Base-by-base conservation (phyloP, 495 filamentous ascomycete genomes). In the Astrothelium subdiscretum region DNA sequence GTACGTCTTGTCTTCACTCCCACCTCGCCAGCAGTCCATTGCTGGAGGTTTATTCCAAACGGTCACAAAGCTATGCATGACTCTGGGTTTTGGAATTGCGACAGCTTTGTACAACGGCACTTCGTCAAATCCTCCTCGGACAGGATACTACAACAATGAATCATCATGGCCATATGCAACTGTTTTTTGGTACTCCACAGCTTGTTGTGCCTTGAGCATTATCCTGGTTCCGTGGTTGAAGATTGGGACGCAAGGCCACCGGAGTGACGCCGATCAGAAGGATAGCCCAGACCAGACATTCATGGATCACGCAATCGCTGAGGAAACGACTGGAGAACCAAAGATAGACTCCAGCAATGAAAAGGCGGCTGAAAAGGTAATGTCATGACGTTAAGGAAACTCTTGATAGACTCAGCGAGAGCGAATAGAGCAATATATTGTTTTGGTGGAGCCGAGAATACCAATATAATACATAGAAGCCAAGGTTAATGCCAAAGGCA, bases 1-100 rank as follows among this genome's bases (percentile, higher is more conserved):
- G 74, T 76, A 75, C 63, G 73, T 76, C 38, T 66, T 76, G 59
- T 73, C 70, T 2, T 71, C 71, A 2, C 68, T 76, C 62, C 73
- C 73, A 52, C 52, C 62, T 24, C 60, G 48, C 4, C 70, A 71
- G 18, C 74, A 76, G 62, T 69, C 68, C 48, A 66, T 76, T 60
- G 74, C 74, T 4, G 73, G 74, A 27, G 72, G 72, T 8, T 63
- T 76, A 26, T 71, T 76, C 66, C 71, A 76, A 58, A 75, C 74
- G 10, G 63, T 72, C 24, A 64, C 74, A 0, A 70, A 70, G 40
- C 68, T 76, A 24, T 75, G 68, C 60, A 65, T 61, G n/a, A 72
- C 73, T 8, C 51, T 75, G 12, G 73, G 74, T 22, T 68, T 69
- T 32, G 73, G 73, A 2, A 65, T 74, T 42, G 60, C 71, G 2